These are phyloP conservation scores for Irpex rosettiformis DNA, from an alignment of 1,284 basidiomycete genomes.

Conservation along the genomic window DNA sequence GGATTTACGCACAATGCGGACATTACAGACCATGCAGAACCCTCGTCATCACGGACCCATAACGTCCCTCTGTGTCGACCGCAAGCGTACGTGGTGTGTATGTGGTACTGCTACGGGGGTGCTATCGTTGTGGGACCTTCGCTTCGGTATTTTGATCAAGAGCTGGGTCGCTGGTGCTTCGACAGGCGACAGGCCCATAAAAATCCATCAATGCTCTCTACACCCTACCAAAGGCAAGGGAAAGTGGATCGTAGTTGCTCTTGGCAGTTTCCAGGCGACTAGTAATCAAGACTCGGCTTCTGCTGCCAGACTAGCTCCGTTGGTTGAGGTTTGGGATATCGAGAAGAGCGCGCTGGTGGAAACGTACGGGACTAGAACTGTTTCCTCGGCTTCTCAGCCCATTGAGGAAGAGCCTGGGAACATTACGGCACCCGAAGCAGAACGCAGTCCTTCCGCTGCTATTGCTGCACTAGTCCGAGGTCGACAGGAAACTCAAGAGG, in stretches of 20 bases:
- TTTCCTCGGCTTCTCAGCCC: constrained; percentile 38
- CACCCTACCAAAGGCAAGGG: constrained; percentile 88
- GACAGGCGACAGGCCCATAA: constrained; percentile 45
- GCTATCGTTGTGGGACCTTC: constrained; percentile 89
- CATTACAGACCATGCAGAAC: constrained; percentile 75
- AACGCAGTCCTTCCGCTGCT: constrained; percentile 61
- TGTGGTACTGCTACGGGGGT: constrained; percentile 85
- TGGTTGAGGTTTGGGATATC: constrained; percentile 81
- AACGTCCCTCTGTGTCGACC: constrained; percentile 80
- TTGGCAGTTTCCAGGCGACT: constrained; percentile 37
- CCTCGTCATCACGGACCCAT: constrained; percentile 87
- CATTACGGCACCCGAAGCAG: constrained; percentile 48
- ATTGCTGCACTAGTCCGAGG: constrained; percentile 55
- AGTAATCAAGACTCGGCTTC: not conserved
- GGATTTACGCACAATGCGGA: constrained; percentile 83
- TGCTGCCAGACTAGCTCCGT: constrained; percentile 36
- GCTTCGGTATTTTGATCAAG: constrained; percentile 87
- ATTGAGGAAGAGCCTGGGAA: constrained; percentile 46
- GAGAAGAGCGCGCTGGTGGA: constrained; percentile 68
- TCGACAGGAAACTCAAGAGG: constrained; percentile 33
- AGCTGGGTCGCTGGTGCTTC: constrained; percentile 80
- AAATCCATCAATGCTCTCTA: constrained; percentile 69
- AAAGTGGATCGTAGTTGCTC: constrained; percentile 84
- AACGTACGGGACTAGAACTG: constrained; percentile 53
- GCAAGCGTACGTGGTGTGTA: constrained; percentile 82